Percentiles rank a stretch among this genome's conserved stretches.
Conservation (phyloP, 257 asterid genomes). For the Galeopsis tetrahit region DNA sequence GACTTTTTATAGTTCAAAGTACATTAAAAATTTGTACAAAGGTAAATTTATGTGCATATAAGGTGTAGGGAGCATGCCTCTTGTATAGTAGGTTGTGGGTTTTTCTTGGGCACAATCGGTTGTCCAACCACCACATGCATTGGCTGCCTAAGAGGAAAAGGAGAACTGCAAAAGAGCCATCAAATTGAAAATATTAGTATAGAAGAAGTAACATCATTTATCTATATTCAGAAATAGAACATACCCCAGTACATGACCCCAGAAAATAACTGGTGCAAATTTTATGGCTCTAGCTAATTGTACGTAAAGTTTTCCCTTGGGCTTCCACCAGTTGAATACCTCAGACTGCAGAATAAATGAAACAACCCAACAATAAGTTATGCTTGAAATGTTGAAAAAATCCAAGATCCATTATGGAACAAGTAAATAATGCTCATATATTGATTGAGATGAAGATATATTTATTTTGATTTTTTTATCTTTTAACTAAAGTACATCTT, state of each 20-base stretch:
- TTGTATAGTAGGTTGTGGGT: slow-evolving; percentile 69
- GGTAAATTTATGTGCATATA: not conserved
- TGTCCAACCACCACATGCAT: slow-evolving; percentile 94
- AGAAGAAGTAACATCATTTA: slow-evolving; percentile 21
- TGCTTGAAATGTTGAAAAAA: not conserved
- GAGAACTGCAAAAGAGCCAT: slow-evolving; percentile 62
- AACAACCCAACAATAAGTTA: slow-evolving; percentile 27
- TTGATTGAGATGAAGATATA: not conserved
- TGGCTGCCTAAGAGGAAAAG: slow-evolving; percentile 78
- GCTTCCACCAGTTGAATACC: slow-evolving; percentile 95
- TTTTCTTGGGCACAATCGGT: slow-evolving; percentile 71
- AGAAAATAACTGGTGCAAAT: slow-evolving; percentile 80
- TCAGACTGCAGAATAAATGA: slow-evolving; percentile 61
- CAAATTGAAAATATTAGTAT: slow-evolving; percentile 1
- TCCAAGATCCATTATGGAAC: slow-evolving; percentile 5
- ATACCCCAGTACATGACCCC: slow-evolving; percentile 89
- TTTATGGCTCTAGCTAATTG: slow-evolving; percentile 78
- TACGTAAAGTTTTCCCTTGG: slow-evolving; percentile 64
- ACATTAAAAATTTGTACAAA: not conserved
- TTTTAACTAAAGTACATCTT: not conserved
- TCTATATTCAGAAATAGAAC: slow-evolving; percentile 33
- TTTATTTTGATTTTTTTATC: not conserved
- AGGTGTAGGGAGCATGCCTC: slow-evolving; percentile 56
- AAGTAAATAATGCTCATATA: not conserved
- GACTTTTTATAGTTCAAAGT: not conserved